A percentile compares a stretch with the other conserved stretches of the same genome.
phyloP scores from a whole-genome alignment of 2,329 filamentous ascomycete genomes.

The Colletotrichum sp. region DNA sequence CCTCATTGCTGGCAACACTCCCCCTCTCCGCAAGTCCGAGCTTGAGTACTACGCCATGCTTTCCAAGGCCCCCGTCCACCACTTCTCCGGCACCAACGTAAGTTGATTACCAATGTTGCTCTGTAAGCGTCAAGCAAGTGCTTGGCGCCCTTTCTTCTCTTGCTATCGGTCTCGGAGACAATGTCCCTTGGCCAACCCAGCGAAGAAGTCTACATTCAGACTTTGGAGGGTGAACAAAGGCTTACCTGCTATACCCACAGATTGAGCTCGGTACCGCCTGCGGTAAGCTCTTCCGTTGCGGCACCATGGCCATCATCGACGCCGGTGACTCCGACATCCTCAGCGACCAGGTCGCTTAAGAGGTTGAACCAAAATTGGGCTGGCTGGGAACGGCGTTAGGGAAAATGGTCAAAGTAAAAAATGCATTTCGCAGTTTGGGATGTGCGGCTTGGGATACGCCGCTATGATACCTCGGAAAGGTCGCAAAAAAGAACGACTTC shows the following conservation, averaged over 20 bases:
- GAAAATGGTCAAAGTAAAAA: conserved; percentile 27
- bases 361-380: conserved; percentile 2
- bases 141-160: conserved; percentile 32
- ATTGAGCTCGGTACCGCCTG: conserved; percentile 98
- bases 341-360: conserved; percentile 72
- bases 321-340: conserved; percentile 99
- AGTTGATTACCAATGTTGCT: conserved; percentile 51
- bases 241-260: conserved; percentile 66
- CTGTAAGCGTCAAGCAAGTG: neutral
- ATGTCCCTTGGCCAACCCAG: conserved; percentile 68
- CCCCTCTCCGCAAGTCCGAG: conserved; percentile 97
- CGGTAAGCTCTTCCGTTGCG: conserved; percentile 99
- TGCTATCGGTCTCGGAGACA: conserved; percentile 22
- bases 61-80: conserved; percentile 93
- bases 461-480: conserved; percentile 15
- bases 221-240: conserved; percentile 84
- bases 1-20: conserved; percentile 92
- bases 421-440: conserved; percentile 11
- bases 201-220: conserved; percentile 81
- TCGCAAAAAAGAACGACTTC: conserved; percentile 4
- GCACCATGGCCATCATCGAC: conserved; percentile 96
- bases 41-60: conserved; percentile 95
- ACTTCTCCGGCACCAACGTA: conserved; percentile 99
- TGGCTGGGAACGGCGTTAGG: conserved; percentile 46
- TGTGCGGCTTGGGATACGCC: conserved; percentile 6